These are phyloP conservation scores for Aspergillus sclerotialis DNA, from an alignment of 2,329 filamentous ascomycete species.

Conservation along the genomic window DNA sequence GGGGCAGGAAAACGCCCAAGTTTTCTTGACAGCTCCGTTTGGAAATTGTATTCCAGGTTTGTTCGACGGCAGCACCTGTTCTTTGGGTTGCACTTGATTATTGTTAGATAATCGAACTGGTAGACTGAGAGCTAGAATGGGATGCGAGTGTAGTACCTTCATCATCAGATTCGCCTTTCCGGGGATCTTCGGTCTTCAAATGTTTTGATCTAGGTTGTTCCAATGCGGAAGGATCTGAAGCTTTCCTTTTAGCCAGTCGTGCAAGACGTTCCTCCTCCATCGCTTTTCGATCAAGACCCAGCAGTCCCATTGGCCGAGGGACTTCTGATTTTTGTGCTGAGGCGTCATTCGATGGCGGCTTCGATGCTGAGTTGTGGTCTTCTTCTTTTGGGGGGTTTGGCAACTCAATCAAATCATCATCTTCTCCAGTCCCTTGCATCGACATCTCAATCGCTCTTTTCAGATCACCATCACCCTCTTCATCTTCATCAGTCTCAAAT, in stretches of 20 bases:
- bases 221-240: conserved; percentile 29
- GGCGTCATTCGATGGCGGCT: not conserved
- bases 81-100: not conserved
- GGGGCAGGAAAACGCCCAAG: conserved; percentile 61
- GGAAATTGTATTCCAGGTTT: conserved; percentile 41
- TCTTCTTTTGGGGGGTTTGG: not conserved
- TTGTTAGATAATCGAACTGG: not conserved
- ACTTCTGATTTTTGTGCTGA: not conserved
- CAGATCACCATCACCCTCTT: conserved; percentile 28
- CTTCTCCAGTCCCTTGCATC: conserved; percentile 15
- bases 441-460: conserved; percentile 29
- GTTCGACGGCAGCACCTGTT: conserved; percentile 12
- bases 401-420: conserved; percentile 1
- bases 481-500: conserved; percentile 15
- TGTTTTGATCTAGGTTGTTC: conserved; percentile 18
- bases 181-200: conserved; percentile 8
- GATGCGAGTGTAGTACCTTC: not conserved
- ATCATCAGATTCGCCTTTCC: not conserved
- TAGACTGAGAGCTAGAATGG: not conserved
- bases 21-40: conserved; percentile 68
- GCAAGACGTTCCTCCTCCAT: conserved; percentile 82
- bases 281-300: conserved; percentile 64
- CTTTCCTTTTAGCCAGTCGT: conserved; percentile 55
- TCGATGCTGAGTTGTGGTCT: not conserved
- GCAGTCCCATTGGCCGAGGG: conserved; percentile 25